A percentile compares a stretch with the other conserved stretches of the same genome.
Conservation (phyloP, 2,329 filamentous ascomycete species). For the Lecanicillium sp. region DNA sequence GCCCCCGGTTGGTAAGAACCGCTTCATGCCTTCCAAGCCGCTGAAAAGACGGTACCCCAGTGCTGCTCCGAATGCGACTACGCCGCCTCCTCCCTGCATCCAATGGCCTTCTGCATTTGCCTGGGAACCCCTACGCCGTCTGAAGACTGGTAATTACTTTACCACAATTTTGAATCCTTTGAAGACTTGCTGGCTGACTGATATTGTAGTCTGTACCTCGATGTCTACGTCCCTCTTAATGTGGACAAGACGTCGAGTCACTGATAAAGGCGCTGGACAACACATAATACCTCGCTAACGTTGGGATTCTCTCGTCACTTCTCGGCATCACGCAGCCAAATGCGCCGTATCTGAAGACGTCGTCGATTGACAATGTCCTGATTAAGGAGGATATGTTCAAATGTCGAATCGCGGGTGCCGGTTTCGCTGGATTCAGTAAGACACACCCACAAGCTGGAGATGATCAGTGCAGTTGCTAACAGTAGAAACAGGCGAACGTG, state of each 20-base stretch:
- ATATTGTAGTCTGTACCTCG: constrained; percentile 15
- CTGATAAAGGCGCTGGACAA: neutral
- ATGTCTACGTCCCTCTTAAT: constrained; percentile 15
- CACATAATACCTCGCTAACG: no score
- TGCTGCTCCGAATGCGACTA: constrained; percentile 14
- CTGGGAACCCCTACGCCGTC: constrained; percentile 7
- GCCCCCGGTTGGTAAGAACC: constrained; percentile 14
- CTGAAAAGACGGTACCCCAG: constrained; percentile 4
- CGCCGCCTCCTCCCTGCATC: constrained; percentile 13
- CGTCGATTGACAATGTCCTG: neutral
- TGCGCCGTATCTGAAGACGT: neutral
- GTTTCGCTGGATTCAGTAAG: neutral
- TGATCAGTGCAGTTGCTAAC: neutral
- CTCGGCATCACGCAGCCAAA: neutral
- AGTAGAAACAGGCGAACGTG: neutral
- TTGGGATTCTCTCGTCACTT: constrained; percentile 1
- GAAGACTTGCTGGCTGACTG: neutral
- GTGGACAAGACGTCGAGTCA: neutral
- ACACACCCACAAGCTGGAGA: neutral
- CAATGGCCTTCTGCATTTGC: constrained; percentile 13
- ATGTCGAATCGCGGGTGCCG: neutral
- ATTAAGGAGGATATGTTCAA: neutral
- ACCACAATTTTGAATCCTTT: neutral
- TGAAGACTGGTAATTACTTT: constrained; percentile 16
- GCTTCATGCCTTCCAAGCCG: constrained; percentile 16